phyloP scores from a whole-genome alignment of 805 yeast genomes.

The Candida adriatica region DNA sequence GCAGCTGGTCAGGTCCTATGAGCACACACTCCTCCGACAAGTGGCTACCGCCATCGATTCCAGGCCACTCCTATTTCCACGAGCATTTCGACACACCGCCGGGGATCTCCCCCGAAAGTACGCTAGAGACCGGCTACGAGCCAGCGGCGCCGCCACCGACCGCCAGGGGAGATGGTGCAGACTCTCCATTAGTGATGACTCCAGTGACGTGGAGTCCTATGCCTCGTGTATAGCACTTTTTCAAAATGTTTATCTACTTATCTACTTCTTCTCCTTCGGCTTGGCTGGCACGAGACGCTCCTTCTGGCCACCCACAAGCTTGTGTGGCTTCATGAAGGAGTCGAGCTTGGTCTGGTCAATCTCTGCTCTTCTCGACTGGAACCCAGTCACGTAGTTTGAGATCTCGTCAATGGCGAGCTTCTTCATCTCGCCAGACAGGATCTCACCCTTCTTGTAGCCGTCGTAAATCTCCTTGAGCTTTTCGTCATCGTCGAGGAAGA shows the following conservation, averaged over 20 bases:
- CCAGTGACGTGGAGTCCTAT: too few relatives aligned
- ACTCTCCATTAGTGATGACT: too few relatives aligned
- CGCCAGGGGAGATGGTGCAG: too few relatives aligned
- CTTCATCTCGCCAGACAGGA: constrained; percentile 92
- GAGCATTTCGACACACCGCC: too few relatives aligned
- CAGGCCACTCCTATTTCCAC: too few relatives aligned
- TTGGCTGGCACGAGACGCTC: constrained; percentile 71
- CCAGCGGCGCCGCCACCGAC: too few relatives aligned
- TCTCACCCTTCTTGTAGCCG: constrained; percentile 69
- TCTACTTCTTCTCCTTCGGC: constrained; percentile 30
- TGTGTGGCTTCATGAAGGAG: constrained; percentile 79
- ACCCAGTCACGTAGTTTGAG: constrained; percentile 70
- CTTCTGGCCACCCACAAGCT: constrained; percentile 64
- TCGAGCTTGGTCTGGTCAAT: constrained; percentile 58
- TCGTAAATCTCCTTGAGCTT: constrained; percentile 55
- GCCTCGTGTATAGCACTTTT: too few relatives aligned
- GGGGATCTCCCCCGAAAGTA: too few relatives aligned
- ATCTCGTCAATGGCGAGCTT: constrained; percentile 73
- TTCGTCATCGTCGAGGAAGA: constrained; percentile 85
- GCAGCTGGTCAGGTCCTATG: too few relatives aligned
- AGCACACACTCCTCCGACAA: too few relatives aligned
- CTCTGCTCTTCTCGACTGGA: constrained; percentile 70
- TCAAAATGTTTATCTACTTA: neutral
- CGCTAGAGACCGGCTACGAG: too few relatives aligned
- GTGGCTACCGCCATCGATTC: too few relatives aligned